Percentiles rank a stretch among this genome's conserved stretches.
Evolutionary conservation across 495 filamentous ascomycete species (phyloP).

Genomic region (Staphylotrichum longicolle): DNA sequence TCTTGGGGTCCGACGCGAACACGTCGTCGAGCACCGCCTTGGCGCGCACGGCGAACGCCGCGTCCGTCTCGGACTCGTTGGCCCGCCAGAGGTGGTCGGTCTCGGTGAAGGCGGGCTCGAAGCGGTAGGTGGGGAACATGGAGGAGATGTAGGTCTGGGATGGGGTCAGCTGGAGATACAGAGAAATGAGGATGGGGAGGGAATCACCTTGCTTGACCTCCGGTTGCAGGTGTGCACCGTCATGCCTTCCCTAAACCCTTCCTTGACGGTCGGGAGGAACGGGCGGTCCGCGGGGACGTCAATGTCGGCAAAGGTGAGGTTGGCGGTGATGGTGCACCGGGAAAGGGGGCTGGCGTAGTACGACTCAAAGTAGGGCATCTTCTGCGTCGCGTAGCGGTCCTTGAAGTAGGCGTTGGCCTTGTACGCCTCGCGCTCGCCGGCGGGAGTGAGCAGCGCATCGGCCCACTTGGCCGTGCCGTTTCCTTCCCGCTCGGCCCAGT

Average conservation of each 20-base stretch:
- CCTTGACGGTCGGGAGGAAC: background rate
- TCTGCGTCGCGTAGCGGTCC: conserved; percentile 3
- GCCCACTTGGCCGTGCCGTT: background rate
- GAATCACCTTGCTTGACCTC: background rate
- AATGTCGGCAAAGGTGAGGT: background rate
- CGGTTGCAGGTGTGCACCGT: conserved; percentile 1
- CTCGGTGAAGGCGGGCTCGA: conserved; percentile 5
- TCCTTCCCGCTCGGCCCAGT: conserved; percentile 1
- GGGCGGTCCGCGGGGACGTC: background rate
- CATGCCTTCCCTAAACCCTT: background rate
- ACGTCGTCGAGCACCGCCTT: conserved; percentile 6
- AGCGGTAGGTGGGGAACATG: background rate
- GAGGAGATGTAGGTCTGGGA: background rate
- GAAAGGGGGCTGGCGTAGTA: conserved; percentile 6
- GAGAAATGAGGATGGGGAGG: background rate
- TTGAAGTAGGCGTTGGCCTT: background rate
- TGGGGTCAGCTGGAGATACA: background rate
- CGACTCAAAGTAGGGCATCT: background rate
- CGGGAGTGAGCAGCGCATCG: background rate
- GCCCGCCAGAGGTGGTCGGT: background rate
- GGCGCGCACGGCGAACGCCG: background rate
- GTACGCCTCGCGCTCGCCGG: background rate
- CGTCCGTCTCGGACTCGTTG: background rate
- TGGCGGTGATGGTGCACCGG: background rate
- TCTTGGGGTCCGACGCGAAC: background rate